These are phyloP conservation scores for Ephemerocybe angulata DNA, from an alignment of 768 basidiomycete species.

Conservation along the genomic window DNA sequence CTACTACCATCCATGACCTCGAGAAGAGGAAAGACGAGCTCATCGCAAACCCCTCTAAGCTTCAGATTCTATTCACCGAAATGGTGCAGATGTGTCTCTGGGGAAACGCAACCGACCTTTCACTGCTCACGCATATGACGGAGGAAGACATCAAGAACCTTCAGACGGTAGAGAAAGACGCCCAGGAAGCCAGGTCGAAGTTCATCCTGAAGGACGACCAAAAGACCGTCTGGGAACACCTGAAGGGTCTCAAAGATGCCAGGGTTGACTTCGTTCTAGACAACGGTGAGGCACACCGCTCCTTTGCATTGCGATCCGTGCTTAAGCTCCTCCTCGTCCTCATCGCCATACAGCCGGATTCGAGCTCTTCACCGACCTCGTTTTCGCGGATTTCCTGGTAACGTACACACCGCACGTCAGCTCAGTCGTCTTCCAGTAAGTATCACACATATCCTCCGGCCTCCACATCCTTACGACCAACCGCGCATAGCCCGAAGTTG, in stretches of 20 bases:
- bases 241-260: conserved; percentile 51
- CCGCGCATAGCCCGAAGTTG: conserved; percentile 70
- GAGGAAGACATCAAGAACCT: conserved; percentile 78
- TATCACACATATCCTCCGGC: conserved; percentile 9
- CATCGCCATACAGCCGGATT: conserved; percentile 67
- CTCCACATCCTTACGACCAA: background rate
- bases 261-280: conserved; percentile 88
- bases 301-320: conserved; percentile 9
- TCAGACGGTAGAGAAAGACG: conserved; percentile 79
- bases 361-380: conserved; percentile 92
- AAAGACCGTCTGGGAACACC: conserved; percentile 64
- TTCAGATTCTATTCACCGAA: conserved; percentile 68
- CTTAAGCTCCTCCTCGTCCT: background rate
- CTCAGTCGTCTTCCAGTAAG: conserved; percentile 87
- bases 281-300: too few species aligned
- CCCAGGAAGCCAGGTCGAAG: conserved; percentile 68
- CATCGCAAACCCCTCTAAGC: conserved; percentile 45
- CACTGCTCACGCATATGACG: conserved; percentile 82
- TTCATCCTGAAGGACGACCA: conserved; percentile 88
- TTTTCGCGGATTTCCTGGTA: conserved; percentile 90
- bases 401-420: conserved; percentile 82
- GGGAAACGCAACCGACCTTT: conserved; percentile 96
- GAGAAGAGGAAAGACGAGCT: conserved; percentile 45
- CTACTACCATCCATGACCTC: conserved; percentile 67
- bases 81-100: conserved; percentile 91